Base-by-base conservation (phyloP, 306 rosid genomes). In the Ormosia emarginata region DNA sequence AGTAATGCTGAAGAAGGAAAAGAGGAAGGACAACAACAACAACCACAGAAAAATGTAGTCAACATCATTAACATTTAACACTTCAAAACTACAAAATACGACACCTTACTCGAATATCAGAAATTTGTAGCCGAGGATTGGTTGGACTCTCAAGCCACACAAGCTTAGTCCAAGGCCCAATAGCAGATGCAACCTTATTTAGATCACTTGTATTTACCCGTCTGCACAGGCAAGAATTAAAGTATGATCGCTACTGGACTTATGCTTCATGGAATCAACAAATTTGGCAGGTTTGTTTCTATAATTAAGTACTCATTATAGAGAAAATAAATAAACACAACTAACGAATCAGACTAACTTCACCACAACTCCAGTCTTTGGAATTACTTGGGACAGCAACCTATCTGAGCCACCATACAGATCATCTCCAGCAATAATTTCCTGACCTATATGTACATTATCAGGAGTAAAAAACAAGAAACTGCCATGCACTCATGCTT, bases 131-230 rank as follows among this genome's bases (percentile, higher is more conserved):
- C 34, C 95, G 95, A 67, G 99, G 98, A 83, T 95, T 93, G 79
- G 99, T 92, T 44, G 98, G 98, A 85, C 94, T 93, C 92, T 95
- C 99, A 80, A 90, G 83, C 99, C 99, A 92, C 85, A 95, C 94
- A 81, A 92, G 98, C 93, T 93, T 95, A 10, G 97, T 93, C 84
- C 13, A 37, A 58, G 93, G 91, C 61, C 97, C 93, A 86, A 95
- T 87, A 36, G 96, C 91, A 76, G 92, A 87, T 81, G 95, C 92
- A 74, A 92, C 93, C 87, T 90, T 98, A 84, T 92, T 87, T 79
- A 95, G 84, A 79, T 93, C 88, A 81, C 83, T 34, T 75, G 98
- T 90, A 81, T 95, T 90, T 69, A 93, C 92, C 85, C 97, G 93
- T 80, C 99, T 93, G 90, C 83, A 79, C 50, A 82, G 70, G 52